phyloP scores from a whole-genome alignment of 2,329 filamentous ascomycete species.

The Salinomyces thailandicus region DNA sequence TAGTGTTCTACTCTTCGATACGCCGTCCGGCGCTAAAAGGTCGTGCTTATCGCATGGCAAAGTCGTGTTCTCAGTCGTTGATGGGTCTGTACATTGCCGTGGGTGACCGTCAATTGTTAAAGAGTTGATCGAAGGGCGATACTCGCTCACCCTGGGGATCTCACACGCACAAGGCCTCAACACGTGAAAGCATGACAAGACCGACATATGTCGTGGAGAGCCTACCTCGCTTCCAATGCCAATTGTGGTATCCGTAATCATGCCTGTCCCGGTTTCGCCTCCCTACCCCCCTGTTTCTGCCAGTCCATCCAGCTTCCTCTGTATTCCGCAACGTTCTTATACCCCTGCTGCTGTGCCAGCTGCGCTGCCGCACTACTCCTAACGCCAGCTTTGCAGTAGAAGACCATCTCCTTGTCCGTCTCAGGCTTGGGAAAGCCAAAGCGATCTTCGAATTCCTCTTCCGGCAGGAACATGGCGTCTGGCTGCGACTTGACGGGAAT shows the following conservation, averaged over 20 bases:
- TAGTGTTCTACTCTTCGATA: no score
- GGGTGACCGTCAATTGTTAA: no score
- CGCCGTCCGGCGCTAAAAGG: no score
- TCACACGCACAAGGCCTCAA: no score
- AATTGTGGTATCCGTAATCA: neutral
- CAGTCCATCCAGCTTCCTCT: slow-evolving; percentile 74
- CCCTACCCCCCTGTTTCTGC: slow-evolving; percentile 58
- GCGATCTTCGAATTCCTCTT: slow-evolving; percentile 70
- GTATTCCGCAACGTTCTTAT: slow-evolving; percentile 60
- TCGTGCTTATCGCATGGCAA: no score
- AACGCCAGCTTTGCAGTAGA: slow-evolving; percentile 91
- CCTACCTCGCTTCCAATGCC: neutral
- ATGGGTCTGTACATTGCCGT: no score
- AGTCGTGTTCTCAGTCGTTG: no score
- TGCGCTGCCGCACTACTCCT: slow-evolving; percentile 66
- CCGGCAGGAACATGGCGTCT: slow-evolving; percentile 65
- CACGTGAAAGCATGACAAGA: no score
- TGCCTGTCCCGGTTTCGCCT: slow-evolving; percentile 6
- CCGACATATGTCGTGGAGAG: no score
- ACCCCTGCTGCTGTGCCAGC: slow-evolving; percentile 68
- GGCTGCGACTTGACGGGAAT: slow-evolving; percentile 68
- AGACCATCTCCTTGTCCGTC: slow-evolving; percentile 51
- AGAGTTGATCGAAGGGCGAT: no score
- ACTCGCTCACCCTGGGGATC: no score
- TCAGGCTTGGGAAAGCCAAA: slow-evolving; percentile 66